Evolutionary conservation across 2,329 filamentous ascomycete genomes (phyloP), one percentile per base, ranked within the genome.

Genomic region (Diplodia seriata): DNA sequence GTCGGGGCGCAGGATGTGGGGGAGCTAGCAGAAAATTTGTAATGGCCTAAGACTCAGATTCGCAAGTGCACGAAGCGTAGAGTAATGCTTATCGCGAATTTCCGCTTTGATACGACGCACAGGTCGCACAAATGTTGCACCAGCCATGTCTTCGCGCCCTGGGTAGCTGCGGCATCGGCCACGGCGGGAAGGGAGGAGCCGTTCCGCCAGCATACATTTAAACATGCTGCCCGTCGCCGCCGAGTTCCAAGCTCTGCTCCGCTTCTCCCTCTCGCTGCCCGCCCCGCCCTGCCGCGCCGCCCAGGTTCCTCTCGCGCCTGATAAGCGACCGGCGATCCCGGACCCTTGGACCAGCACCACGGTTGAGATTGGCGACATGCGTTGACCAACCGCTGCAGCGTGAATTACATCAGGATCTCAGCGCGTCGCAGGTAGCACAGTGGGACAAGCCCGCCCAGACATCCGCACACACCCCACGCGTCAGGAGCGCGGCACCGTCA

Each of bases 121-220:
- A 51, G 43, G 59, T 63, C 47, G 26, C 57, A 63, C 40, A 11
- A 51, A 26, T 26, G 47, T 51, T 51, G 59, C 59, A 51, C 59
- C 59, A 38, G 31, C 36, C 43, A 38, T n/a, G 26, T 31, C 43
- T 23, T 50, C 14, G 20, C 7, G 57, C 40, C 57, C 36, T 26
- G 2, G 23, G 23, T 51, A 63, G 59, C 59, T 63, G 59, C 59
- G 59, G 59, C 59, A 63, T 63, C 59, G 59, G 59, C 59, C 59
- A 51, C 11, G 29, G 47, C 59, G 59, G 59, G 31, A 38, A 20
- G 43, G 59, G 20, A 36, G n/a, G 43, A 31, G 50, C 59, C 43
- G 59, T 63, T 47, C 59, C 59, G 47, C 59, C 31, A 47, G n/a
- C 43, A 23, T 38, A 15, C 29, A 51, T 51, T 50, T 50, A 63